Evolutionary conservation across 306 rosid genomes (phyloP), one percentile per base, ranked within the genome.

Genomic region (Oemleria cerasiformis): DNA sequence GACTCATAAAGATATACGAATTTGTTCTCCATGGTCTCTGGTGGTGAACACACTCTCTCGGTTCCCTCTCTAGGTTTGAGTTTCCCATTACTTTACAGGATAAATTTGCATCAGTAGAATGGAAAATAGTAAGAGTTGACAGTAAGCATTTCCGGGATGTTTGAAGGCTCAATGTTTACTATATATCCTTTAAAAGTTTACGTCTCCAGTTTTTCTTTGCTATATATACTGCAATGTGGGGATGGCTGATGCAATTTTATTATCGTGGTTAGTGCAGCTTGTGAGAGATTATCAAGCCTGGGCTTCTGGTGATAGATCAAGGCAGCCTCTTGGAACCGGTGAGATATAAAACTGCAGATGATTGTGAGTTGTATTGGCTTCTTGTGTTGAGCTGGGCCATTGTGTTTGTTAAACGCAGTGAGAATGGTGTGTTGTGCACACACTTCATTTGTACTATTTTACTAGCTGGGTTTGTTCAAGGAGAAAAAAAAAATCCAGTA

Each of bases 231-330:
- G 43, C 15, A 14, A 43, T 65, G 13, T 17, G 54, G 69, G 34
- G 40, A 7, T 9, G 23, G 57, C 49, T 65, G 21, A 50, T 61
- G 5, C 44, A 53, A 2, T 40, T 48, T 15, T 12, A 47, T 11
- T 60, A 19, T 65, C 62, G 63, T 68, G 48, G 48, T 34, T 68
- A 58, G 61, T 81, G 71, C 89, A 94, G 98, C 97, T 94, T 70
- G 90, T 86, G 85, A 94, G 85, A 86, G 98, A 94, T 79, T 94
- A 94, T 80, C 72, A 82, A 78, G 95, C 95, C 50, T 91, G 98
- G 98, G 97, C 98, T 57, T 80, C 96, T 14, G 93, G 90, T 48
- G 88, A 88, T 78, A 39, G 81, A 45, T 86, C 93, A 40, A 88
- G 93, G 86, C 96, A 86, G 72, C 86, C 98, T 79, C 87, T 94